Conservation (phyloP, 2,329 filamentous ascomycete genomes). For the Setomelanomma holmii region DNA sequence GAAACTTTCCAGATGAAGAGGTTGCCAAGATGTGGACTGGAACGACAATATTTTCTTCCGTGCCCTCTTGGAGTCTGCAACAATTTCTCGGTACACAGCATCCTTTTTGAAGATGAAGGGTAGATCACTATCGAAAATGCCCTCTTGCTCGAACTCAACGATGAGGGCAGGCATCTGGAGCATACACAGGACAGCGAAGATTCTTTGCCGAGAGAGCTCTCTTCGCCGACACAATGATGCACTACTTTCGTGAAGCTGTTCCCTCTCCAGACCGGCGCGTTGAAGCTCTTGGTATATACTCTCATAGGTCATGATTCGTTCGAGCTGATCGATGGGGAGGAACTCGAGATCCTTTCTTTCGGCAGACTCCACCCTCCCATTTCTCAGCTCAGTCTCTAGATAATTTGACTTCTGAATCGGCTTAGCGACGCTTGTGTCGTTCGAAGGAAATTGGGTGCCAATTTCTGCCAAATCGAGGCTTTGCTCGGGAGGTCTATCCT, state of each 20-base stretch:
- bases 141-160: neutral
- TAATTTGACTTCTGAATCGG: neutral
- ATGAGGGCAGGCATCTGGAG: neutral
- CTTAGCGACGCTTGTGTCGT: neutral
- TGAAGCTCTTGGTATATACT: neutral
- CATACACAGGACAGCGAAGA: constrained; percentile 9
- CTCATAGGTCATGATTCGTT: neutral
- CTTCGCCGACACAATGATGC: neutral
- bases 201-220: neutral
- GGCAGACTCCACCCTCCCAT: neutral
- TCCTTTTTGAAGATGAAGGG: constrained; percentile 2
- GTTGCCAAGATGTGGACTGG: neutral
- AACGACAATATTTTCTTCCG: neutral
- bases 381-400: neutral
- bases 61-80: neutral
- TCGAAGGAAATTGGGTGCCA: neutral
- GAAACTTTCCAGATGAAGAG: neutral
- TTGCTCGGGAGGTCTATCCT: neutral
- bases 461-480: neutral
- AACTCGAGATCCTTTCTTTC: neutral
- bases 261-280: neutral
- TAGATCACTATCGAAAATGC: constrained; percentile 4
- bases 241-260: neutral
- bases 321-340: neutral
- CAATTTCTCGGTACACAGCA: neutral